phyloP scores from a whole-genome alignment of 1,139 yeast species.

The Saccharomyces hybrid region DNA sequence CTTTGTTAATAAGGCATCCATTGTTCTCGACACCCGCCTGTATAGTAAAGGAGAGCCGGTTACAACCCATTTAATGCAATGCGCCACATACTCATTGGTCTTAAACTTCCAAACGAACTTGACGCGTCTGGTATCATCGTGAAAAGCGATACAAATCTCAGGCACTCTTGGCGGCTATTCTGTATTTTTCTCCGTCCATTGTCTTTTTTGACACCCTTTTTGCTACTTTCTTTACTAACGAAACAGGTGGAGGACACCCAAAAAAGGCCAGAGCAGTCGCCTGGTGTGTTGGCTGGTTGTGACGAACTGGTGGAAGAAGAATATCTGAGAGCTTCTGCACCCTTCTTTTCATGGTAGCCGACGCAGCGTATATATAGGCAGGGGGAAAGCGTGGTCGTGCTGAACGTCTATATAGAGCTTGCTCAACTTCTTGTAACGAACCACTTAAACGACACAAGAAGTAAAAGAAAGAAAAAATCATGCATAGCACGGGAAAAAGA shows the following conservation, averaged over 20 bases:
- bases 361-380: not conserved
- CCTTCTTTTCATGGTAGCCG: not conserved
- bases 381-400: not conserved
- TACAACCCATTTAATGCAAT: not conserved
- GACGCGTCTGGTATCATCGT: not conserved
- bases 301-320: not conserved
- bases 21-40: not conserved
- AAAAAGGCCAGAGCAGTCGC: not conserved
- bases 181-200: not conserved
- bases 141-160: not conserved
- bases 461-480: not conserved
- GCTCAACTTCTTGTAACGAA: not conserved
- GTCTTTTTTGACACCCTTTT: not conserved
- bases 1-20: slow-evolving; percentile 15
- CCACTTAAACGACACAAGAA: not conserved
- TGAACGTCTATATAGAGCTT: not conserved
- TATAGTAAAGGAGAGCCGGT: not conserved
- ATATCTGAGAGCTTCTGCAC: not conserved
- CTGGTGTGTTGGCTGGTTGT: not conserved
- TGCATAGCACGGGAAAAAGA: slow-evolving; percentile 23
- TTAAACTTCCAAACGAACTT: not conserved
- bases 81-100: not conserved
- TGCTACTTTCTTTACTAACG: not conserved
- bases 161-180: not conserved
- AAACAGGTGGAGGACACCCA: not conserved